These are phyloP conservation scores for Magnaporthiopsis rhizophila DNA, from an alignment of 2,329 filamentous ascomycete genomes.

Conservation along the genomic window DNA sequence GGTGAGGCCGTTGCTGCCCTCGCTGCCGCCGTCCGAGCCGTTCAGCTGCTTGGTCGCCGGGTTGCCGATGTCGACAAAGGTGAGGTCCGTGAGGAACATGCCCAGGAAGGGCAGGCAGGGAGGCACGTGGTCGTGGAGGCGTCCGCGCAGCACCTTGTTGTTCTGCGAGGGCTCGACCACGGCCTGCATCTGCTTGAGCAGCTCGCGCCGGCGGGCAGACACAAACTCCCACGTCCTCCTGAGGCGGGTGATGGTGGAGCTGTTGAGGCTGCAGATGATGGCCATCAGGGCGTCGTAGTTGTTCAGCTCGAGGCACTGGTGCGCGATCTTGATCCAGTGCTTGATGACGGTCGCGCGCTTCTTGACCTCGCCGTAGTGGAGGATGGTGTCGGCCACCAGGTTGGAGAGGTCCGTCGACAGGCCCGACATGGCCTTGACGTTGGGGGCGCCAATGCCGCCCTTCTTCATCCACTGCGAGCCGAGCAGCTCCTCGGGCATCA, in stretches of 20 bases:
- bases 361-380: conserved; percentile 83
- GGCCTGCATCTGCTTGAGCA: conserved; percentile 69
- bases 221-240: conserved; percentile 89
- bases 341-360: conserved; percentile 87
- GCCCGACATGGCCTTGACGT: conserved; percentile 89
- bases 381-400: conserved; percentile 85
- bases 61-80: conserved; percentile 93
- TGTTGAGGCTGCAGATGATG: conserved; percentile 89
- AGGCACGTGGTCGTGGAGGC: conserved; percentile 77
- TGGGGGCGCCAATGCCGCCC: conserved; percentile 66
- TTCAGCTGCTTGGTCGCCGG: conserved; percentile 72
- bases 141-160: conserved; percentile 75
- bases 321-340: conserved; percentile 94
- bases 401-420: conserved; percentile 90
- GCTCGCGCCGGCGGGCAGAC: conserved; percentile 72
- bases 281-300: conserved; percentile 98
- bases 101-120: conserved; percentile 94
- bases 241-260: conserved; percentile 80
- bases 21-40: conserved; percentile 27
- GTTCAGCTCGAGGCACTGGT: conserved; percentile 77
- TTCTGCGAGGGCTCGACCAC: conserved; percentile 88
- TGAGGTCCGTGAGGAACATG: conserved; percentile 92
- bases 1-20: conserved; percentile 48
- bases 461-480: conserved; percentile 94
- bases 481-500: conserved; percentile 84